Conservation (phyloP, 306 rosid genomes). For the Prunus mume region DNA sequence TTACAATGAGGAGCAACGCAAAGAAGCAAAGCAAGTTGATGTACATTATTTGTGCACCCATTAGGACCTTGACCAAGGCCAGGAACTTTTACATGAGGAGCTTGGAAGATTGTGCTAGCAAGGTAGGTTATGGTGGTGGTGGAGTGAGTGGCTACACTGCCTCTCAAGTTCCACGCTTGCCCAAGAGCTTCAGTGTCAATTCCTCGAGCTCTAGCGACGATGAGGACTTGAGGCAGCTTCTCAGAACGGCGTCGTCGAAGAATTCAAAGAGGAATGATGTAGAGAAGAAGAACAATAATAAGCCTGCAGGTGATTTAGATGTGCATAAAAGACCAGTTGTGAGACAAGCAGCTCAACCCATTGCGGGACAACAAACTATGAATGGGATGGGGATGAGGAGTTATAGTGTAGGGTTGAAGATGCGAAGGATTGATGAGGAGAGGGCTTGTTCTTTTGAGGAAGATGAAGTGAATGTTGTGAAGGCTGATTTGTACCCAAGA, state of each 20-base stretch:
- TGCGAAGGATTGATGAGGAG: conserved; percentile 55
- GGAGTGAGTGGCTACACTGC: neutral
- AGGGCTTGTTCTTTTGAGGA: conserved; percentile 46
- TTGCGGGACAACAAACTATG: neutral
- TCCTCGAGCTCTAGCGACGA: neutral
- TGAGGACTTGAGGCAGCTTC: conserved; percentile 8
- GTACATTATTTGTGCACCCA: conserved; percentile 30
- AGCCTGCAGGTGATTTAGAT: neutral
- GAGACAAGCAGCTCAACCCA: neutral
- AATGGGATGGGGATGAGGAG: conserved; percentile 31
- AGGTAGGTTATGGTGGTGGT: conserved; percentile 11
- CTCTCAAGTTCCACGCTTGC: conserved; percentile 13
- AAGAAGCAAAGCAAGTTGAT: conserved; percentile 2
- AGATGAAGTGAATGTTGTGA: conserved; percentile 17
- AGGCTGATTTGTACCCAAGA: conserved; percentile 28
- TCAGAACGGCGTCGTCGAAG: neutral
- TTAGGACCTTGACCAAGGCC: conserved; percentile 41
- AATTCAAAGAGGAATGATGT: neutral
- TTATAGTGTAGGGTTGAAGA: conserved; percentile 36
- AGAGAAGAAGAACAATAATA: neutral
- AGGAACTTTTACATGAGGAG: conserved; percentile 39
- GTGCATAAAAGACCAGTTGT: conserved; percentile 13
- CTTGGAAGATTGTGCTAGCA: conserved; percentile 34
- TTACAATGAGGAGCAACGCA: conserved; percentile 10
- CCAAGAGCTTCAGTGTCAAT: conserved; percentile 19